A percentile compares a stretch with the other conserved stretches of the same genome.
phyloP scores from a whole-genome alignment of 139 green algal species.

The Tetraselmis striata region DNA sequence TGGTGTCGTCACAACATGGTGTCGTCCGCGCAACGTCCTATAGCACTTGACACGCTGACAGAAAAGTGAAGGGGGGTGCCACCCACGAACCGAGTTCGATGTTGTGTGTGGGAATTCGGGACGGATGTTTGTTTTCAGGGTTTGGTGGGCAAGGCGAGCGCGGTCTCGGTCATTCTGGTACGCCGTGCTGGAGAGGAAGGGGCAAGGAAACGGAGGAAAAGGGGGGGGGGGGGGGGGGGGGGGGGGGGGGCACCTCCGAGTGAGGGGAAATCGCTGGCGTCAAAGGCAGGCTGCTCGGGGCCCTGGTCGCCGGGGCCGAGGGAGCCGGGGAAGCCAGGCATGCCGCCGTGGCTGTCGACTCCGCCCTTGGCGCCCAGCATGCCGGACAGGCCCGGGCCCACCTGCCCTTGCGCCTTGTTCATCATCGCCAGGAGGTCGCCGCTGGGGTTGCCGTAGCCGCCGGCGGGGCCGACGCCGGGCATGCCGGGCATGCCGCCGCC shows the following conservation, averaged over 20 bases:
- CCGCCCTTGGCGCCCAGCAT: neutral
- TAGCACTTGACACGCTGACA: no score
- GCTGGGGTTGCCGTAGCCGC: constrained; percentile 22
- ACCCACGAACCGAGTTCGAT: no score
- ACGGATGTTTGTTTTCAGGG: no score
- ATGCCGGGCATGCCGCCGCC: neutral
- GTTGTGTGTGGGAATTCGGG: no score
- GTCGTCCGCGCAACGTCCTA: no score
- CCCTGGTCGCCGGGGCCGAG: neutral
- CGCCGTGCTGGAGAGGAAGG: no score
- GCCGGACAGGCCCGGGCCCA: neutral
- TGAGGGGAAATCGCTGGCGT: constrained; percentile 54
- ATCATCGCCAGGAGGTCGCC: constrained; percentile 49
- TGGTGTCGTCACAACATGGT: no score
- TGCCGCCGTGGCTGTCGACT: neutral
- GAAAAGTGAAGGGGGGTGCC: no score
- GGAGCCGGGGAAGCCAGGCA: neutral
- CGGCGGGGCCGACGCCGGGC: constrained; percentile 10
- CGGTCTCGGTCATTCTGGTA: no score
- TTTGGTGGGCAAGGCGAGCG: no score
- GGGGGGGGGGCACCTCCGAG: constrained; percentile 34
- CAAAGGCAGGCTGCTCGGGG: constrained; percentile 35
- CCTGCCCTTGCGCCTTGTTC: constrained; percentile 23
- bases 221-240: no score
- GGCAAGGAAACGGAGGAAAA: no score